Base-by-base conservation (phyloP, 225 moss, liverwort and hornwort genomes). In the Rhytidiadelphus loreus region DNA sequence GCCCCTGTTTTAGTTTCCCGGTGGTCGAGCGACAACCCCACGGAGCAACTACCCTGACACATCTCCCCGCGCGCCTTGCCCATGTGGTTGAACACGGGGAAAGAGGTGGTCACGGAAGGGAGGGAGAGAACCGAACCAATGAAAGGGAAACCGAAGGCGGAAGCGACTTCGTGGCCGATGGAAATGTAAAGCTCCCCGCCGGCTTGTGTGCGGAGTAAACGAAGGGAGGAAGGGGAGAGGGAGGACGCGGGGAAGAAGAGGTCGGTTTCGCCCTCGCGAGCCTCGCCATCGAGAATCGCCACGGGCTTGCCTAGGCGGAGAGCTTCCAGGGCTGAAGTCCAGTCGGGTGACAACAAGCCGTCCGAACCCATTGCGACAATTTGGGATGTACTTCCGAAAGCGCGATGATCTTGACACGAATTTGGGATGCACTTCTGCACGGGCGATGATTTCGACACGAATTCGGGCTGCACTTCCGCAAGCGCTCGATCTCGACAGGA, bases 121-220 rank as follows among this genome's bases (percentile, higher is more conserved):
- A 89, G 87, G n/a, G 90, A 85, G 7, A 96, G 86, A 13, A 93
- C 96, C 12, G 94, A 86, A 21, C 94, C 95, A 24, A 96, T 94
- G 93, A 92, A 95, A 3, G 96, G 96, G 28, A 96, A 70, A 21
- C 95, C 92, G 77, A 96, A 94, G 17, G 91, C 88, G 11, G 68
- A 41, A 13, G 95, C 91, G 50, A 96, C 96, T 69, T 96, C 95
- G 65, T 94, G 92, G 5, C 94, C 96, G 7, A 96, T 88, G 60
- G 95, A 83, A 35, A 96, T 96, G 90, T 96, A 96, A 20, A 96
- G 89, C 93, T 96, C 96, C 56, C 96, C 95, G 37, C 96, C 95
- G 22, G 96, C 96, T 86, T 94, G 90, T 5, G 85, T 94, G 29
- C 95, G 92, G 39, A 96, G 92, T 58, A 93, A 89, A 25, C 96